Conservation (phyloP, 1,284 basidiomycete genomes). For the Chondrostereum purpureum region DNA sequence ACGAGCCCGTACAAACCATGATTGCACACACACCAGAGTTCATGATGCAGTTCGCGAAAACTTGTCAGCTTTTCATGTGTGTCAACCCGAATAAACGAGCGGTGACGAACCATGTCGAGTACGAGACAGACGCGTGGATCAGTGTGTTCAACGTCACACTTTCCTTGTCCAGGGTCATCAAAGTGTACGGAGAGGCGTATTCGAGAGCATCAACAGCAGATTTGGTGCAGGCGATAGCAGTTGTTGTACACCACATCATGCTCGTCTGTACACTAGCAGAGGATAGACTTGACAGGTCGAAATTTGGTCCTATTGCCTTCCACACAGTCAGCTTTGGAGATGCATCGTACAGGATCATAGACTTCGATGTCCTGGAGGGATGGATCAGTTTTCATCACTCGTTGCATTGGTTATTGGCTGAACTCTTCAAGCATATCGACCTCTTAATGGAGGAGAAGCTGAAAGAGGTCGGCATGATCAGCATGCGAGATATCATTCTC, state of each 20-base stretch:
- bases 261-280: slow-evolving; percentile 62
- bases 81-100: slow-evolving; percentile 88
- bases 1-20: slow-evolving; percentile 65
- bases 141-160: slow-evolving; percentile 90
- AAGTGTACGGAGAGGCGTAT: slow-evolving; percentile 82
- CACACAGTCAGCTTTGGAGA: slow-evolving; percentile 66
- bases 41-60: slow-evolving; percentile 42
- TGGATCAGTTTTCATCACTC: slow-evolving; percentile 95
- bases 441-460: slow-evolving; percentile 54
- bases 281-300: slow-evolving; percentile 58
- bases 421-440: slow-evolving; percentile 80
- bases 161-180: slow-evolving; percentile 81
- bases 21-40: slow-evolving; percentile 48
- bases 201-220: slow-evolving; percentile 48
- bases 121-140: slow-evolving; percentile 92
- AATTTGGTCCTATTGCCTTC: slow-evolving; percentile 55
- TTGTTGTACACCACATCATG: slow-evolving; percentile 69
- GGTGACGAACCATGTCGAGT: slow-evolving; percentile 79
- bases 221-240: slow-evolving; percentile 63
- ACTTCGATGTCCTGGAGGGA: slow-evolving; percentile 76
- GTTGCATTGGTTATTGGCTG: slow-evolving; percentile 87
- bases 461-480: slow-evolving; percentile 41
- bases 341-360: slow-evolving; percentile 52
- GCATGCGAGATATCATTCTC: slow-evolving; percentile 56
- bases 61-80: slow-evolving; percentile 85